Conservation (phyloP, 2,329 filamentous ascomycete species). For the Sporothrix globosa region DNA sequence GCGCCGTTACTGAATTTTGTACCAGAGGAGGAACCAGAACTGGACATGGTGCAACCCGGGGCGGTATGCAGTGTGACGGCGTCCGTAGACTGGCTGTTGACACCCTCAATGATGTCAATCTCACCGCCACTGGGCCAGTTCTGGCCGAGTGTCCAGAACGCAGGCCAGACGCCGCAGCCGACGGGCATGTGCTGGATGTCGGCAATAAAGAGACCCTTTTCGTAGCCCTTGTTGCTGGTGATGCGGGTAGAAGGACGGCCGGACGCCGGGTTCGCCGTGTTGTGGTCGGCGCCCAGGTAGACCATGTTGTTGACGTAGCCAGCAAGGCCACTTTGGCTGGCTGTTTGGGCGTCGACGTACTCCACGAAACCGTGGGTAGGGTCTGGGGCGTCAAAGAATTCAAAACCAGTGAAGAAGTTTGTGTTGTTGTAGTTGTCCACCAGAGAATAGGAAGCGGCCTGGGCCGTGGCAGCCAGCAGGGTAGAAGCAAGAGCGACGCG, state of each 20-base stretch:
- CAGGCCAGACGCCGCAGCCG: slow-evolving; percentile 76
- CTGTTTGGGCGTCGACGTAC: slow-evolving; percentile 64
- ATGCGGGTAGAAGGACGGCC: slow-evolving; percentile 74
- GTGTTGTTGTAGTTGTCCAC: slow-evolving; percentile 53
- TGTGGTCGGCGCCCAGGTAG: slow-evolving; percentile 71
- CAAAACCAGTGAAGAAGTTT: slow-evolving; percentile 61
- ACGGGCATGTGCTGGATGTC: slow-evolving; percentile 79
- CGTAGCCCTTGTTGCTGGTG: slow-evolving; percentile 67
- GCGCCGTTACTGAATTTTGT: slow-evolving; percentile 50
- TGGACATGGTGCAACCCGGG: slow-evolving; percentile 60
- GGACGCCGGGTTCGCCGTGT: slow-evolving; percentile 55
- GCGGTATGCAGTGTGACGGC: slow-evolving; percentile 70
- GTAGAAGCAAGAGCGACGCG: slow-evolving; percentile 12
- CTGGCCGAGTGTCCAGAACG: slow-evolving; percentile 70
- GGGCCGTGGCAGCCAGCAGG: slow-evolving; percentile 35
- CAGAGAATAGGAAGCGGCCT: slow-evolving; percentile 51
- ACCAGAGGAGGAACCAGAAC: slow-evolving; percentile 52
- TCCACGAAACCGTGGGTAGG: slow-evolving; percentile 76
- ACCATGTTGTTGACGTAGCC: slow-evolving; percentile 58
- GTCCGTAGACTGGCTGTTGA: slow-evolving; percentile 64
- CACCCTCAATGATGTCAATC: slow-evolving; percentile 80
- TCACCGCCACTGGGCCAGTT: slow-evolving; percentile 72
- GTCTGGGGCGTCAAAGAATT: slow-evolving; percentile 62
- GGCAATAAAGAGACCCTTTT: slow-evolving; percentile 69
- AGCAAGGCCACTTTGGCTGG: slow-evolving; percentile 61